Conservation (phyloP, 1,139 yeast genomes). For the Pneumocystis canis region DNA sequence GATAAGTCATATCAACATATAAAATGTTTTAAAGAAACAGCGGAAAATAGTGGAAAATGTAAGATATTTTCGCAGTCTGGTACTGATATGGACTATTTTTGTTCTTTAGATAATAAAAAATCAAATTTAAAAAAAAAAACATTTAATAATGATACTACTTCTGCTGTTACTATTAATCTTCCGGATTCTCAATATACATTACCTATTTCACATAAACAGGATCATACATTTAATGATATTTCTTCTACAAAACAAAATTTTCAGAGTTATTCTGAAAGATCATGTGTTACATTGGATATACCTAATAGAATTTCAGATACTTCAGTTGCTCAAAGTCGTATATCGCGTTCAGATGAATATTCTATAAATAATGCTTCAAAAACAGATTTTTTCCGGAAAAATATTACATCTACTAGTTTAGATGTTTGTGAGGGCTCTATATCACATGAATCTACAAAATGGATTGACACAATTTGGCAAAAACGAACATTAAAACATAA, state of each 20-base stretch:
- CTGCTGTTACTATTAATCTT: background rate
- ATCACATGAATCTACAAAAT: constrained; percentile 8
- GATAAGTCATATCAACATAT: background rate
- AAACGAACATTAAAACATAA: constrained; percentile 31
- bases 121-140: background rate
- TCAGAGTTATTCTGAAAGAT: background rate
- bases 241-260: background rate
- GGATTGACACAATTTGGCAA: constrained; percentile 13
- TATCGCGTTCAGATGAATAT: background rate
- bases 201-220: background rate
- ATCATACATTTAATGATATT: background rate
- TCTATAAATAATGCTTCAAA: background rate
- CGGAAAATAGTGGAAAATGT: background rate
- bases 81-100: background rate
- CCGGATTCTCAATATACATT: background rate
- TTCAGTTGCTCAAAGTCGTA: background rate
- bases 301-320: background rate
- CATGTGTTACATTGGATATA: background rate
- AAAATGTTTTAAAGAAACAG: background rate
- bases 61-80: background rate
- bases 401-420: background rate
- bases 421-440: background rate
- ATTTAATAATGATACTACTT: background rate
- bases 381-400: background rate
- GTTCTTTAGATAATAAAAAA: background rate